Evolutionary conservation across 225 moss, liverwort and hornwort species (phyloP), one percentile per base, ranked within the genome.

Genomic region (Takakia lepidozioides): DNA sequence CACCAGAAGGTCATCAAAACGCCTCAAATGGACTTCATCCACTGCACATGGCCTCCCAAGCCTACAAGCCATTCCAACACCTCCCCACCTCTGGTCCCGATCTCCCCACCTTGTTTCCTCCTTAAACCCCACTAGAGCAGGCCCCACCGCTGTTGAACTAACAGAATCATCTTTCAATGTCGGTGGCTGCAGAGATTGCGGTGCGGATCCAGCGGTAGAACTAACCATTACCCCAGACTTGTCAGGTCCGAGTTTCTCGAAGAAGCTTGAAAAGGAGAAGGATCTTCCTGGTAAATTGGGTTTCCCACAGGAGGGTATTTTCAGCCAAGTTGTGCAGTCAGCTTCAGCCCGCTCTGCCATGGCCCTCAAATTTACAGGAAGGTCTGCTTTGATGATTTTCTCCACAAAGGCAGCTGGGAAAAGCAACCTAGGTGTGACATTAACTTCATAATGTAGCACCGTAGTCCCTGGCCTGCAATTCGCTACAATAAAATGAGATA

Each of bases 21-120:
- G 93, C 61, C 93, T 82, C 54, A 95, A 62, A 49, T 95, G 93
- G 23, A 95, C 90, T 74, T 95, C 93, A 63, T 95, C 93, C 30
- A 89, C 90, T 50, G 82, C 48, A 61, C 86, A 84, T 18, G 70
- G 84, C 42, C 75, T 83, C 45, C 69, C 84, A 45, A 84, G n/a
- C 40, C 56, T 72, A 59, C 78, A 86, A 39, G 70, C 2, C 29
- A 69, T 61, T 51, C 76, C 73, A 43, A 52, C 40, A 29, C 45
- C 63, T 22, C 71, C 72, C 72, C 71, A 89, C 14, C 43, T 49
- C 36, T 71, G 65, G 62, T 73, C 77, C 43, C 69, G 64, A 18
- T 71, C 66, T 46, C 49, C 62, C 53, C 77, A 58, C 63, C 55
- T 66, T 61, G 61, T 54, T 54, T 51, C 62, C 63, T 68, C 68